Evolutionary conservation across 352 stramenopile species (phyloP).

Genomic region (Phytophthora cactorum): DNA sequence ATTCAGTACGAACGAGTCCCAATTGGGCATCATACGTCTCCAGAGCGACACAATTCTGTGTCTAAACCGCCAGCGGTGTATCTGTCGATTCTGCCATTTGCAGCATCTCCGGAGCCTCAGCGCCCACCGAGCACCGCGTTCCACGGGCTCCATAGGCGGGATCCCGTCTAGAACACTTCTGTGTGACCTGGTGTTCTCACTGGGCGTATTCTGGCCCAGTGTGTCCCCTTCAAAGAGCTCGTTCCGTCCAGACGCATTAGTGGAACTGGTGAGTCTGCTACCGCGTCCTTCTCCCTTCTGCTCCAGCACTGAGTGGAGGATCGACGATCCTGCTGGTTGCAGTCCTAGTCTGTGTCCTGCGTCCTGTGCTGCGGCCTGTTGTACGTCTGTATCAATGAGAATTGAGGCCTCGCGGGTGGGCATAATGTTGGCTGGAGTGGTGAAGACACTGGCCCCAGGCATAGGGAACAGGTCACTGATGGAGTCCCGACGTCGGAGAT

Average conservation of each 20-base stretch:
- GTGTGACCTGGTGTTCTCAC: slow-evolving; percentile 33
- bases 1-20: slow-evolving; percentile 77
- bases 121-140: slow-evolving; percentile 24
- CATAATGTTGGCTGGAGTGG: slow-evolving; percentile 78
- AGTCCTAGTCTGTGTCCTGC: slow-evolving; percentile 24
- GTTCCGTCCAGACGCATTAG: slow-evolving; percentile 27
- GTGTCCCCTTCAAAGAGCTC: slow-evolving; percentile 35
- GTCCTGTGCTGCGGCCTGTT: slow-evolving; percentile 38
- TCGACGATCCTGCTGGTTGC: slow-evolving; percentile 19
- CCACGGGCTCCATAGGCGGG: slow-evolving; percentile 32
- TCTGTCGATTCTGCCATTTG: slow-evolving; percentile 27
- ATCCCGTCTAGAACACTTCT: slow-evolving; percentile 41
- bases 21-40: slow-evolving; percentile 66
- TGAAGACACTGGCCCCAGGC: slow-evolving; percentile 63
- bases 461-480: slow-evolving; percentile 76
- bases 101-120: slow-evolving; percentile 29
- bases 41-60: slow-evolving; percentile 50
- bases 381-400: slow-evolving; percentile 71
- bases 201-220: slow-evolving; percentile 41
- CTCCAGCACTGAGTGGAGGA: slow-evolving; percentile 41
- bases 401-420: slow-evolving; percentile 78
- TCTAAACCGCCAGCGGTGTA: slow-evolving; percentile 25
- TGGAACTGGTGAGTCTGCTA: slow-evolving; percentile 25
- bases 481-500: slow-evolving; percentile 42
- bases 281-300: slow-evolving; percentile 30